phyloP scores from a whole-genome alignment of 2,329 filamentous ascomycete species.

The Drechslerella stenobrocha region DNA sequence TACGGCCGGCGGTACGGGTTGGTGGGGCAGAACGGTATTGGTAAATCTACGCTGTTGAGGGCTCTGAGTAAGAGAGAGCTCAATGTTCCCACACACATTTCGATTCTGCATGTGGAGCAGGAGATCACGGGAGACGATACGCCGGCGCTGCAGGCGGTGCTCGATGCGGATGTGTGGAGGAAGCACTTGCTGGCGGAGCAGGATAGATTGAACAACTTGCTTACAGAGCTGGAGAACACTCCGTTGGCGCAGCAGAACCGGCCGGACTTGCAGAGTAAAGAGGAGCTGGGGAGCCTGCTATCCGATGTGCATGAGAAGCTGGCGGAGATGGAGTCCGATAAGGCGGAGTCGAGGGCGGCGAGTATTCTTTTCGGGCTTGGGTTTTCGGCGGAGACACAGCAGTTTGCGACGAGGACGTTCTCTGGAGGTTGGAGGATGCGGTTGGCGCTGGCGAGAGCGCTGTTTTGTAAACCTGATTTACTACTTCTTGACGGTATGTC shows the following conservation, averaged over 20 bases:
- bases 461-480: slow-evolving; percentile 97
- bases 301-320: slow-evolving; percentile 90
- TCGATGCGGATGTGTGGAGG: slow-evolving; percentile 97
- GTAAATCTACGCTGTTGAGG: slow-evolving; percentile 90
- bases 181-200: slow-evolving; percentile 92
- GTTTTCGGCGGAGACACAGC: slow-evolving; percentile 90
- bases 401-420: slow-evolving; percentile 93
- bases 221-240: slow-evolving; percentile 70
- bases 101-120: slow-evolving; percentile 98
- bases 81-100: slow-evolving; percentile 93
- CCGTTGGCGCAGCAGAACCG: slow-evolving; percentile 46
- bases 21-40: slow-evolving; percentile 99
- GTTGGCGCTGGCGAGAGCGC: slow-evolving; percentile 85
- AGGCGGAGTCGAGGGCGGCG: slow-evolving; percentile 90
- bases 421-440: slow-evolving; percentile 99
- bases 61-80: slow-evolving; percentile 91
- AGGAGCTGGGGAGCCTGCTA: slow-evolving; percentile 84
- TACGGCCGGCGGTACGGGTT: slow-evolving; percentile 95
- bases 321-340: slow-evolving; percentile 98
- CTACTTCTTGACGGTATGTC: slow-evolving; percentile 76
- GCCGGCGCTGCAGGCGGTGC: slow-evolving; percentile 86
- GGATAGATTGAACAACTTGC: slow-evolving; percentile 75
- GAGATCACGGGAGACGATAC: slow-evolving; percentile 97
- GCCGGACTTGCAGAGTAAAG: slow-evolving; percentile 61
- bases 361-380: slow-evolving; percentile 96